phyloP scores from a whole-genome alignment of 768 basidiomycete genomes.

The Sporobolomyces pararoseus region DNA sequence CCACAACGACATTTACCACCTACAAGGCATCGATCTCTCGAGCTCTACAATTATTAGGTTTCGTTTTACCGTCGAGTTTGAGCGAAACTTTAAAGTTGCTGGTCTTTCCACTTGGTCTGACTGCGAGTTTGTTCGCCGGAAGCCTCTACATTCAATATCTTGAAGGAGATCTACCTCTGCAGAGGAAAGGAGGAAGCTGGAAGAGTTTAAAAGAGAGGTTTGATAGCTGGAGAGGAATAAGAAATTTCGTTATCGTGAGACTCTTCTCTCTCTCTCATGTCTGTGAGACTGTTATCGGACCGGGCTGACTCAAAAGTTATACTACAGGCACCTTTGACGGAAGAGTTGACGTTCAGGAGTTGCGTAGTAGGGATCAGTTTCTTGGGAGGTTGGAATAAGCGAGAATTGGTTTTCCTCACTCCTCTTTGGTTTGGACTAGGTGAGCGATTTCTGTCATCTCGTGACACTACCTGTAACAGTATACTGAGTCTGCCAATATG shows the following conservation, averaged over 20 bases:
- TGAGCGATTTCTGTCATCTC: constrained; percentile 50
- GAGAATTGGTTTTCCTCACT: constrained; percentile 68
- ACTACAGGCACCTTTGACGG: constrained; percentile 75
- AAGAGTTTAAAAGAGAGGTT: constrained; percentile 16
- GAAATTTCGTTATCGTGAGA: constrained; percentile 60
- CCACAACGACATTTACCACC: background rate
- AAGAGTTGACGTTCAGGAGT: constrained; percentile 85
- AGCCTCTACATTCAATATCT: constrained; percentile 48
- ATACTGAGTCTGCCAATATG: background rate
- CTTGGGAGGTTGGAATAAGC: constrained; percentile 59
- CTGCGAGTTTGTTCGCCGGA: constrained; percentile 50
- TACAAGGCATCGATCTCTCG: constrained; percentile 9
- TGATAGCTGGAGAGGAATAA: constrained; percentile 52
- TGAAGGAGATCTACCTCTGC: constrained; percentile 46
- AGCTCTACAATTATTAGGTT: constrained; percentile 23
- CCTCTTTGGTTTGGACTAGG: constrained; percentile 87
- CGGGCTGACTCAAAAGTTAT: background rate
- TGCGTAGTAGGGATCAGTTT: constrained; percentile 73
- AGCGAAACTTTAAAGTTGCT: constrained; percentile 23
- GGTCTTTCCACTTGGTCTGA: constrained; percentile 47
- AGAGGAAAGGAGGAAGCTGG: constrained; percentile 23
- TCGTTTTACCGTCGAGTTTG: constrained; percentile 18
- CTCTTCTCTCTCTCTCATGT: background rate
- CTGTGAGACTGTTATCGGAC: no score
- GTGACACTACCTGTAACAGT: background rate